Percentiles rank a stretch among this genome's conserved stretches.
These are phyloP conservation scores for Coniferiporia sulphurascens DNA, from an alignment of 1,284 basidiomycete species.

Conservation along the genomic window DNA sequence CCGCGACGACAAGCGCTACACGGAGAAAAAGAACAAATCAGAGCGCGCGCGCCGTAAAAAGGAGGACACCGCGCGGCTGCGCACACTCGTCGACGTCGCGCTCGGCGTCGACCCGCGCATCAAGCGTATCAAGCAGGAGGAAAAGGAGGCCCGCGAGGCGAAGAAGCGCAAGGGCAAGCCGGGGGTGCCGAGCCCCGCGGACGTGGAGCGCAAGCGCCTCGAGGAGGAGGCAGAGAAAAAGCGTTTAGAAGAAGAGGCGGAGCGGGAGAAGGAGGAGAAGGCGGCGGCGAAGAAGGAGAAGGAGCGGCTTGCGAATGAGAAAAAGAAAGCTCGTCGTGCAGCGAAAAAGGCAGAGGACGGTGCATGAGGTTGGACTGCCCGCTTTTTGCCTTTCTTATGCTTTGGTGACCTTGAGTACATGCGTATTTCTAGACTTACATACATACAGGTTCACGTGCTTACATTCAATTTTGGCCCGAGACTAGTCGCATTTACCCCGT, in stretches of 20 bases:
- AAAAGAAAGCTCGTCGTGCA: slow-evolving; percentile 89
- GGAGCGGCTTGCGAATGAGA: slow-evolving; percentile 81
- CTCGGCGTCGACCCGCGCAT: slow-evolving; percentile 90
- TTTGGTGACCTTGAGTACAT: not conserved
- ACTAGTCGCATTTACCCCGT: no score
- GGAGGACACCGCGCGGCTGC: slow-evolving; percentile 92
- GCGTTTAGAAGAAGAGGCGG: slow-evolving; percentile 66
- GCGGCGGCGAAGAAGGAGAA: slow-evolving; percentile 76
- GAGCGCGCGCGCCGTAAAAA: slow-evolving; percentile 97
- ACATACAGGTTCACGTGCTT: not conserved
- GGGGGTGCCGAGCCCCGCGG: slow-evolving; percentile 38
- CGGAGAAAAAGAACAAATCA: slow-evolving; percentile 99
- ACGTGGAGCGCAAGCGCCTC: slow-evolving; percentile 36
- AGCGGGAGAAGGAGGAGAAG: slow-evolving; percentile 63
- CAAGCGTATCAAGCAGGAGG: slow-evolving; percentile 95
- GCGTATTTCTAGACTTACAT: slow-evolving; percentile 9
- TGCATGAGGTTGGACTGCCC: not conserved
- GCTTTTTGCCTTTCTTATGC: not conserved
- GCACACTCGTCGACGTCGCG: slow-evolving; percentile 84
- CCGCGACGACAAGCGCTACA: slow-evolving; percentile 98
- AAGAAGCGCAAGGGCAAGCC: slow-evolving; percentile 70
- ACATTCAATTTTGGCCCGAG: no score
- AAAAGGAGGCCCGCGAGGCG: slow-evolving; percentile 91
- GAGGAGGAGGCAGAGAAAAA: slow-evolving; percentile 74
- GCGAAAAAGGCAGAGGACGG: slow-evolving; percentile 30